Percentiles rank a stretch among this genome's conserved stretches.
Conservation (phyloP, 2,329 filamentous ascomycete genomes). For the Sclerotinia glacialis region DNA sequence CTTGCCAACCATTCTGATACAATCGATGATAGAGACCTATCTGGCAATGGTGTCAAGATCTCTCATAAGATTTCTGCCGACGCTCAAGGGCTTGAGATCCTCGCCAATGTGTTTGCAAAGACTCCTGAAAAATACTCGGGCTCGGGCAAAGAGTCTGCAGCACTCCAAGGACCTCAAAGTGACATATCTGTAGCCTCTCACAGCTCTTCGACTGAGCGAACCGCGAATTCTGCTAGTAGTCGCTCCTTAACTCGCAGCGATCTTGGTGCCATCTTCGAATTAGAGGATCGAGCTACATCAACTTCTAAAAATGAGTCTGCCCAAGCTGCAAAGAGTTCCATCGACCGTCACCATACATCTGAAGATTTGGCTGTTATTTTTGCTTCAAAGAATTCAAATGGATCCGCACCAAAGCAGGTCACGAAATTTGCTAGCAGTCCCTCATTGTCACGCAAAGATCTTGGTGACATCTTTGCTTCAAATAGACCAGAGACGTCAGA, state of each 20-base stretch:
- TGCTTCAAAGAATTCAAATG: not conserved
- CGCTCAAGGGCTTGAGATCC: not conserved
- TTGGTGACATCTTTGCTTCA: not conserved
- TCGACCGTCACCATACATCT: constrained; percentile 9
- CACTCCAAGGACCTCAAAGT: not conserved
- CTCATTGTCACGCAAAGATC: not conserved
- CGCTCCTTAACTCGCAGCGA: not conserved
- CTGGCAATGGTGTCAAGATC: not conserved
- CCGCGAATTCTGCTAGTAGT: not conserved
- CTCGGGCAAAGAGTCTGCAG: not conserved
- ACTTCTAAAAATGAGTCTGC: not conserved
- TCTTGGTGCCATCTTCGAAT: not conserved
- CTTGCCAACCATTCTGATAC: not conserved
- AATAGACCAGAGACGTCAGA: not conserved
- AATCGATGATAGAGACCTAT: not conserved
- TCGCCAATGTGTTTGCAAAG: constrained; percentile 1
- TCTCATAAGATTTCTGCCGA: not conserved
- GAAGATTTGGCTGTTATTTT: not conserved
- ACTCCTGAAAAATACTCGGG: not conserved
- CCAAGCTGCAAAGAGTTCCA: not conserved
- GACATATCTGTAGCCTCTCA: not conserved
- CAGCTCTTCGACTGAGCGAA: not conserved
- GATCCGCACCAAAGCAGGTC: not conserved
- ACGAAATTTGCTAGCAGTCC: constrained; percentile 1
- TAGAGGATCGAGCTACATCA: not conserved